Evolutionary conservation across 257 asterid species (phyloP), one percentile per base, ranked within the genome.

Genomic region (Solanum virginianum): DNA sequence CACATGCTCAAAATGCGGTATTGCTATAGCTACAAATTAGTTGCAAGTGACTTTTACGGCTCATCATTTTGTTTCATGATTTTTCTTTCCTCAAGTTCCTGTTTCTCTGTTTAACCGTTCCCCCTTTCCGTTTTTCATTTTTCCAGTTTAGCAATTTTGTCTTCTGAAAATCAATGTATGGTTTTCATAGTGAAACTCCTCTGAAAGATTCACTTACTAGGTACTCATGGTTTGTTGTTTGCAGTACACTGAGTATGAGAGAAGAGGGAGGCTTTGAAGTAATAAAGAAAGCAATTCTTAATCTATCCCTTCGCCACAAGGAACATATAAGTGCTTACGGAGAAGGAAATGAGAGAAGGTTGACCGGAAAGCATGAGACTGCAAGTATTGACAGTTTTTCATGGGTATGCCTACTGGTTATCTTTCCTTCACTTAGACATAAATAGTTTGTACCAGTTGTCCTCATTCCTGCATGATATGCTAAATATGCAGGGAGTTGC

Each of bases 351-450:
- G 99, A 96, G 90, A 92, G 99, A 91, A 88, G 99, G 83, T 84
- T 95, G 94, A 96, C 99, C 0, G 98, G 99, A 87, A 96, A 95
- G 92, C 99, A 96, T 29, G 98, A 96, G 89, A 95, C 99, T 85
- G 99, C 99, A 71, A 93, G 94, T 85, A 93, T 96, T 71, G 62
- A 96, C 92, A 55, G 85, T 7, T 96, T 95, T 88, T 96, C 98
- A 86, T 96, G 99, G 99, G 99, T 96, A 95, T 66, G 90, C 55
- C 84, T 79, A 17, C 45, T 53, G 47, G 17, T 51, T 26, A 53
- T 15, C 65, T 79, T 79, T 53, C 65, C 65, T 79, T 53, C 49
- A 53, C 14, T 53, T 16, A 4, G 29, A 53, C 65, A 79, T 79
- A 26, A 26, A 53, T 79, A 79, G 63, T 5, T 11, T 29, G 47